These are phyloP conservation scores for Trichocladium antarcticum DNA, from an alignment of 495 filamentous ascomycete genomes.

Conservation along the genomic window DNA sequence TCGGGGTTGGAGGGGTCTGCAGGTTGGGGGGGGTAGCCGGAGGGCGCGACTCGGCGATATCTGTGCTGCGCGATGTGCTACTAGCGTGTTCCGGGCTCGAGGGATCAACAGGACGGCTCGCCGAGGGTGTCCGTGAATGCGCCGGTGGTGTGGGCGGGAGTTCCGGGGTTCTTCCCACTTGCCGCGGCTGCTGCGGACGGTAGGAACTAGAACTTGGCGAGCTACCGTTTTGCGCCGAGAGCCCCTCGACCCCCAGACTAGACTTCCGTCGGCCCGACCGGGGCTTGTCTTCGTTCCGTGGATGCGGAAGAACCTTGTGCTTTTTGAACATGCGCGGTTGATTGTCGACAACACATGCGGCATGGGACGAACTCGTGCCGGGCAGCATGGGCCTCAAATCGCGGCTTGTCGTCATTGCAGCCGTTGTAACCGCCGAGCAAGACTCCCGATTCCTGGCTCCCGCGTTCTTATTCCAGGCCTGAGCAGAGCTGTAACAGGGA, in stretches of 20 bases:
- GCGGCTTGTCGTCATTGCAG: slow-evolving; percentile 16
- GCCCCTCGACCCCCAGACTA: slow-evolving; percentile 11
- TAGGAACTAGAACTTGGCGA: slow-evolving; percentile 16
- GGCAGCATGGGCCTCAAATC: slow-evolving; percentile 13
- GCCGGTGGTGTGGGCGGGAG: slow-evolving; percentile 45
- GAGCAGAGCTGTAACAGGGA: not conserved
- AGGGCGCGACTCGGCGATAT: slow-evolving; percentile 20
- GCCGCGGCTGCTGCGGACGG: slow-evolving; percentile 22
- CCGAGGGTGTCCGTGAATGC: slow-evolving; percentile 42
- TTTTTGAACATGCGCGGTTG: slow-evolving; percentile 40
- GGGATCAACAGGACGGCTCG: slow-evolving; percentile 27
- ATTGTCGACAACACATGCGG: slow-evolving; percentile 11
- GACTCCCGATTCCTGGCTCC: not conserved
- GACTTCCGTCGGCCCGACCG: slow-evolving; percentile 10
- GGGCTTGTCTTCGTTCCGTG: slow-evolving; percentile 26
- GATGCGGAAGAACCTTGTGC: slow-evolving; percentile 45
- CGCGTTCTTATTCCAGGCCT: slow-evolving; percentile 6
- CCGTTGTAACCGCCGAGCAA: not conserved
- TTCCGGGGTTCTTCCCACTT: slow-evolving; percentile 28
- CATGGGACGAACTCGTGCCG: slow-evolving; percentile 18
- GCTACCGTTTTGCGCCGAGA: slow-evolving; percentile 16
- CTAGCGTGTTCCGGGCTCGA: slow-evolving; percentile 27
- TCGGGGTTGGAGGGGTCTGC: slow-evolving; percentile 58
- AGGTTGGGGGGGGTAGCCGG: slow-evolving; percentile 50
- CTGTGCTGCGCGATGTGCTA: slow-evolving; percentile 25